Conservation (phyloP, 371 early-diverging fungal species). For the Rhizopus sp. region DNA sequence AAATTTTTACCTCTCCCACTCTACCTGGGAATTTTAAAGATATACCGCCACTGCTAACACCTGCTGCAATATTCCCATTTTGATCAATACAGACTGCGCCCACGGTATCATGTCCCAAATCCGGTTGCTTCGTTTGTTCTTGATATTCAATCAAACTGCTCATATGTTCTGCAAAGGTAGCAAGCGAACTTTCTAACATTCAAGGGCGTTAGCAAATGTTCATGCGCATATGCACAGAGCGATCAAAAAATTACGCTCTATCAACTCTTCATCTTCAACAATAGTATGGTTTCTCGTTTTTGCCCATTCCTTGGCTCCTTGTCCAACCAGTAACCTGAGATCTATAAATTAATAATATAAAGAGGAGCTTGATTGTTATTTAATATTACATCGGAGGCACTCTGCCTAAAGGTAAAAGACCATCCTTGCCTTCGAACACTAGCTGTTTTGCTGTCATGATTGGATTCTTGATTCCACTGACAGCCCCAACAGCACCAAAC, state of each 20-base stretch:
- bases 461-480: conserved; percentile 70
- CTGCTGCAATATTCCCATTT: conserved; percentile 68
- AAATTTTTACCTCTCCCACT: conserved; percentile 72
- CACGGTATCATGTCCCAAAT: conserved; percentile 76
- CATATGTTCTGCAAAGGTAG: conserved; percentile 21
- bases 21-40: conserved; percentile 82
- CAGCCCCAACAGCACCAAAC: conserved; percentile 83
- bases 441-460: conserved; percentile 60
- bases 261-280: conserved; percentile 21
- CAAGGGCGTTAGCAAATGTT: neutral
- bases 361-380: neutral
- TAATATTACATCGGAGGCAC: conserved; percentile 68
- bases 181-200: conserved; percentile 4
- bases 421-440: conserved; percentile 41
- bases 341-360: neutral
- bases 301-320: conserved; percentile 65
- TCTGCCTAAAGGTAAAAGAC: conserved; percentile 59
- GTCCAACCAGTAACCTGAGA: conserved; percentile 60
- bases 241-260: conserved; percentile 26
- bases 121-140: neutral
- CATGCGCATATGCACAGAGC: too few relatives aligned
- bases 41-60: conserved; percentile 89
- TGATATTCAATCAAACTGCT: neutral
- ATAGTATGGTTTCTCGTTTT: conserved; percentile 28
- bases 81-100: conserved; percentile 82